Evolutionary conservation across 2,329 filamentous ascomycete genomes (phyloP).

Genomic region (Aspergillus sp.): DNA sequence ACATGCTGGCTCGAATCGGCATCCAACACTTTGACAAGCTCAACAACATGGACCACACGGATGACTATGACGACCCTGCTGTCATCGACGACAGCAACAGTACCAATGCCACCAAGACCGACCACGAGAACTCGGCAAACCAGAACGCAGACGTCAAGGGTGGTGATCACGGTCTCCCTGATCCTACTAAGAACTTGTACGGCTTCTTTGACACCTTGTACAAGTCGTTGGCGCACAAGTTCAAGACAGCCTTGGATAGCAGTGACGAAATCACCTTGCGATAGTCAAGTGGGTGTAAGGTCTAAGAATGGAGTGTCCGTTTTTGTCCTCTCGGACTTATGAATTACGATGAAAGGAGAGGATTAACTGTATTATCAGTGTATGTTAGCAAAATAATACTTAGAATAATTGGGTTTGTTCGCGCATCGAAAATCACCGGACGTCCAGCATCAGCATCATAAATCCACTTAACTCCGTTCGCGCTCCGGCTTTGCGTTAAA

Average conservation of each 20-base stretch:
- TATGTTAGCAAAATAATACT: neutral
- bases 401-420: neutral
- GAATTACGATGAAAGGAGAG: no score
- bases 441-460: no score
- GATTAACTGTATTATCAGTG: no score
- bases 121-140: neutral
- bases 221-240: constrained; percentile 9
- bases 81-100: constrained; percentile 4
- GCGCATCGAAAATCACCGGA: no score
- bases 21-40: constrained; percentile 5
- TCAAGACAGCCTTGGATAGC: constrained; percentile 18
- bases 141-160: constrained; percentile 10
- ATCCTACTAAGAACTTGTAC: no score
- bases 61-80: constrained; percentile 2
- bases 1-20: constrained; percentile 2
- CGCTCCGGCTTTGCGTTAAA: no score
- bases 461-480: no score
- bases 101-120: neutral
- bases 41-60: neutral
- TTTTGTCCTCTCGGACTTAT: neutral
- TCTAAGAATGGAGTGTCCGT: neutral
- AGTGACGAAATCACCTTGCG: constrained; percentile 24
- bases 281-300: neutral
- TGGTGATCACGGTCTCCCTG: neutral
- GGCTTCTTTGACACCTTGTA: constrained; percentile 15